Percentiles rank a stretch among this genome's conserved stretches.
Evolutionary conservation across 2,329 filamentous ascomycete species (phyloP).

Genomic region (Epichloe aotearoae): DNA sequence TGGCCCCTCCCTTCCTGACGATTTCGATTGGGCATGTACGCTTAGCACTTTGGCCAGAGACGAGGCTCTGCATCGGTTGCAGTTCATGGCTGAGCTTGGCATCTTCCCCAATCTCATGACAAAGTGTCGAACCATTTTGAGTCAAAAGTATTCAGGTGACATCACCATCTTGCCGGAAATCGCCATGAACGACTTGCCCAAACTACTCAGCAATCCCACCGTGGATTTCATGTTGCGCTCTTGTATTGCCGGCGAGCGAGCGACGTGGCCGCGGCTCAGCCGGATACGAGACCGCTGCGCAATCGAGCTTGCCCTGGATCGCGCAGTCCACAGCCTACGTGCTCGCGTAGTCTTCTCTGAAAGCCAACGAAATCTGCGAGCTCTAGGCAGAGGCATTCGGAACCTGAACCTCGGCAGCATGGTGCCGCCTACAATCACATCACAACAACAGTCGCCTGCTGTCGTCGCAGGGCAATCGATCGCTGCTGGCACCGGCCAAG

Average conservation of each 20-base stretch:
- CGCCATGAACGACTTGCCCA: conserved; percentile 57
- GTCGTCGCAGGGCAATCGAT: background rate
- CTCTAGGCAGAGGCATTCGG: conserved; percentile 22
- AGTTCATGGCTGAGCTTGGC: conserved; percentile 67
- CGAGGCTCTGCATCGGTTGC: conserved; percentile 68
- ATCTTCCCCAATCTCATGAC: conserved; percentile 67
- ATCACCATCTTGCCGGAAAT: conserved; percentile 87
- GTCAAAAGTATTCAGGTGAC: conserved; percentile 85
- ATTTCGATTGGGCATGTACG: conserved; percentile 48
- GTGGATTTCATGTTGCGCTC: conserved; percentile 74
- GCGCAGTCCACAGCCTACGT: conserved; percentile 55
- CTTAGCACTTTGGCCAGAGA: conserved; percentile 63
- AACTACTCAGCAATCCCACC: conserved; percentile 72
- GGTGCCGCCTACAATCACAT: background rate
- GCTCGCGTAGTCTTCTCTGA: conserved; percentile 57
- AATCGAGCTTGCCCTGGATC: conserved; percentile 74
- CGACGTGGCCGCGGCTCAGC: conserved; percentile 83
- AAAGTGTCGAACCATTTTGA: conserved; percentile 69
- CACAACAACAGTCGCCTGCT: background rate
- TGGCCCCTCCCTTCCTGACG: conserved; percentile 17
- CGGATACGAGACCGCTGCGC: conserved; percentile 78
- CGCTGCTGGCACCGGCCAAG: conserved; percentile 14
- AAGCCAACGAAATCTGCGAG: conserved; percentile 47
- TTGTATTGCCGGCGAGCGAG: conserved; percentile 64
- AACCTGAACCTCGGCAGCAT: conserved; percentile 13